Conservation (phyloP, 371 early-diverging fungal genomes). For the Mortierella sp. region DNA sequence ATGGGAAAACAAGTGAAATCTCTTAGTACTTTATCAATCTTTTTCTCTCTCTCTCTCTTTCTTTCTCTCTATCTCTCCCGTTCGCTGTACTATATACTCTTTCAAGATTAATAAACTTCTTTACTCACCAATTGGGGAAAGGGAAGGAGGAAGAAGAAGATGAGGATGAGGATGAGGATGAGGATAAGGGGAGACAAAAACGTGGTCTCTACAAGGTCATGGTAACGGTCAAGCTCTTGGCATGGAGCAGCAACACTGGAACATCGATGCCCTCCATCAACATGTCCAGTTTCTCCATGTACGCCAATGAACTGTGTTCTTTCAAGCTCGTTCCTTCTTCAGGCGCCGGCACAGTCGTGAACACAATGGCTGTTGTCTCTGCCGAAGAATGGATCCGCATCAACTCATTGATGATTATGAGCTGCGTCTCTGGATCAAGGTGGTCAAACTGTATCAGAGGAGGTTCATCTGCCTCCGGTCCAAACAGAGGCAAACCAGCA, state of each 20-base stretch:
- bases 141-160: too few species aligned
- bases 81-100: too few species aligned
- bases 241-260: slow-evolving; percentile 66
- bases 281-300: slow-evolving; percentile 58
- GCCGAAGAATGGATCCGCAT: slow-evolving; percentile 58
- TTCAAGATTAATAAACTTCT: too few species aligned
- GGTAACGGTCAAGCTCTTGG: slow-evolving; percentile 68
- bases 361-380: slow-evolving; percentile 59
- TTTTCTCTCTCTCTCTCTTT: too few species aligned
- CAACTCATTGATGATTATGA: slow-evolving; percentile 65
- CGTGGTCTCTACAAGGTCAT: slow-evolving; percentile 56
- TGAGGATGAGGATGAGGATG: too few species aligned
- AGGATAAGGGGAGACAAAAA: background rate
- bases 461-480: background rate
- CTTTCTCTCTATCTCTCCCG: too few species aligned
- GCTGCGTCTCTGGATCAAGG: slow-evolving; percentile 57
- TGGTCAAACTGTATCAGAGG: slow-evolving; percentile 61
- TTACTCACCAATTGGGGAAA: too few species aligned
- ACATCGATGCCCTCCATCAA: slow-evolving; percentile 59
- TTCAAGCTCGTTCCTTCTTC: slow-evolving; percentile 58
- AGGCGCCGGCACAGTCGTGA: slow-evolving; percentile 70
- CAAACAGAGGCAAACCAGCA: background rate
- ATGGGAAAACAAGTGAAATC: too few species aligned
- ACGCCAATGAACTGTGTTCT: slow-evolving; percentile 54
- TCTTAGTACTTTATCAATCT: too few species aligned